These are phyloP conservation scores for Oidiodendron maius DNA, from an alignment of 495 filamentous ascomycete species.

Conservation along the genomic window DNA sequence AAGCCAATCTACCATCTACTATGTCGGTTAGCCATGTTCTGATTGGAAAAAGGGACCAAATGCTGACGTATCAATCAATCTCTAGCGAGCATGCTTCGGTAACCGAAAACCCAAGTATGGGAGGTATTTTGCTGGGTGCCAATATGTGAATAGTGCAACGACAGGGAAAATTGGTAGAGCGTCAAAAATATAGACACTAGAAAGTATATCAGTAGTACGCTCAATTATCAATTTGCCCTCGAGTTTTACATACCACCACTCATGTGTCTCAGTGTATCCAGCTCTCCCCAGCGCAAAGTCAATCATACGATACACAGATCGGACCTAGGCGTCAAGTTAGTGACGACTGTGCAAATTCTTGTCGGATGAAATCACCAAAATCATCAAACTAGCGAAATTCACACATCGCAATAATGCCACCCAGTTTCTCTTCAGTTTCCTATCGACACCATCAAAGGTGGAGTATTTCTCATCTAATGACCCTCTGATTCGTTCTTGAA, in stretches of 20 bases:
- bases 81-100: constrained; percentile 26
- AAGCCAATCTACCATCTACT: no score
- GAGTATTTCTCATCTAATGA: constrained; percentile 25
- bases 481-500: constrained; percentile 25
- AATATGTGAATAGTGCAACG: constrained; percentile 23
- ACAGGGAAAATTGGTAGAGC: constrained; percentile 29
- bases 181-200: constrained; percentile 9
- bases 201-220: background rate
- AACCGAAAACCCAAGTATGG: constrained; percentile 34
- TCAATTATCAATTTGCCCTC: background rate
- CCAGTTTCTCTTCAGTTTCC: constrained; percentile 31
- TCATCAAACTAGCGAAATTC: constrained; percentile 25
- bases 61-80: no score
- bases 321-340: constrained; percentile 23
- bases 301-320: constrained; percentile 32
- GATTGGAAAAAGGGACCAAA: no score
- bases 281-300: constrained; percentile 27
- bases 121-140: constrained; percentile 40
- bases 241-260: constrained; percentile 15
- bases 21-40: no score
- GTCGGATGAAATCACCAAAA: constrained; percentile 26
- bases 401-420: constrained; percentile 24
- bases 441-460: constrained; percentile 25
- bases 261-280: constrained; percentile 21
- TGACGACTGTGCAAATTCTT: background rate